These are phyloP conservation scores for Sordariomycetes sp. DNA, from an alignment of 2,329 filamentous ascomycete genomes.

Conservation along the genomic window DNA sequence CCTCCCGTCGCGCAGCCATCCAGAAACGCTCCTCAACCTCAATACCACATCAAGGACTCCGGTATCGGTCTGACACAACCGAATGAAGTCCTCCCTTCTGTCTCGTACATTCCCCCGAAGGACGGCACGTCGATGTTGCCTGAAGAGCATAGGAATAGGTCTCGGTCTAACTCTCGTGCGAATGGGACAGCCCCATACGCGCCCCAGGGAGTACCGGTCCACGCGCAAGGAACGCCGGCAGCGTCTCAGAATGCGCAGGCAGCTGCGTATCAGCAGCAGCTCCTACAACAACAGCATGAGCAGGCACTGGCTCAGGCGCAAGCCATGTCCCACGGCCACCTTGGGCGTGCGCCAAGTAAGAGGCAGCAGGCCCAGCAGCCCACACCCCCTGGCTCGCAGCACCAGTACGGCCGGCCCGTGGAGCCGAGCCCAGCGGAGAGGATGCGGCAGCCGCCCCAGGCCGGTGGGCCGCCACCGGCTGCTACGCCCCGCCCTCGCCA, in stretches of 20 bases:
- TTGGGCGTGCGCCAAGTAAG: slow-evolving; percentile 64
- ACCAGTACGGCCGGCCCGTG: slow-evolving; percentile 9
- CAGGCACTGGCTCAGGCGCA: slow-evolving; percentile 71
- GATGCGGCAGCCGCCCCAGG: slow-evolving; percentile 3
- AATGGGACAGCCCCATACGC: slow-evolving; percentile 38
- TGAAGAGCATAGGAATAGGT: slow-evolving; percentile 44
- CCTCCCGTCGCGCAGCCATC: slow-evolving; percentile 54
- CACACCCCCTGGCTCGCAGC: slow-evolving; percentile 37
- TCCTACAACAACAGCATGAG: slow-evolving; percentile 73
- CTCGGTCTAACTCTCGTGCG: slow-evolving; percentile 52
- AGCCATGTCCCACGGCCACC: slow-evolving; percentile 50
- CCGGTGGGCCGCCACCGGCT: slow-evolving; percentile 29
- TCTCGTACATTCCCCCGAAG: slow-evolving; percentile 33
- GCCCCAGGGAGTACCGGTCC: slow-evolving; percentile 15
- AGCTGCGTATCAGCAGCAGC: slow-evolving; percentile 44
- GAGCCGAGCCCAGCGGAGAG: background rate
- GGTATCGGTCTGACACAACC: slow-evolving; percentile 44
- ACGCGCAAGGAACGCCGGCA: background rate
- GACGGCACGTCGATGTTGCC: slow-evolving; percentile 47
- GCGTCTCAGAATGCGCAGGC: slow-evolving; percentile 24
- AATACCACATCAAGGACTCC: slow-evolving; percentile 46
- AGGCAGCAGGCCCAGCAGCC: slow-evolving; percentile 40
- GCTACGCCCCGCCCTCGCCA: slow-evolving; percentile 49
- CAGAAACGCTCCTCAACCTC: slow-evolving; percentile 41
- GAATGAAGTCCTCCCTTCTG: slow-evolving; percentile 37